Percentiles rank a stretch among this genome's conserved stretches.
phyloP scores from a whole-genome alignment of 192 early-diverging fungal species.

The Coemansia sp. region DNA sequence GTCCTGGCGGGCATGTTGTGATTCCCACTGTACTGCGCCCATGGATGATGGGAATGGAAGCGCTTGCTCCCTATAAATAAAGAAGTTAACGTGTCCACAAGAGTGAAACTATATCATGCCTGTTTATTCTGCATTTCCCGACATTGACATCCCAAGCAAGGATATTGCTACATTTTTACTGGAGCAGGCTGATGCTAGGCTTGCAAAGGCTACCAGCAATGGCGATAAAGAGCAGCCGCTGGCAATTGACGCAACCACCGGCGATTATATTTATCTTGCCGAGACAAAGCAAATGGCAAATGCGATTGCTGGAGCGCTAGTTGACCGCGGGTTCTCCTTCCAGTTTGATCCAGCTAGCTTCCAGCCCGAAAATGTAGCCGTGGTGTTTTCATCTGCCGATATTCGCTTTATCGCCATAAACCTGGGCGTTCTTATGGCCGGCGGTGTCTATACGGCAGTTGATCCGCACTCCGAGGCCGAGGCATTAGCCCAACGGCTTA shows the following conservation, averaged over 20 bases:
- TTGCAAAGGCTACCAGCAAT: not conserved
- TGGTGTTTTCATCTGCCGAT: conserved; percentile 13
- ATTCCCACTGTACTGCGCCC: conserved; percentile 70
- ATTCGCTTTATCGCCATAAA: conserved; percentile 25
- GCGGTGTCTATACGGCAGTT: conserved; percentile 20
- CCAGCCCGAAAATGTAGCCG: not conserved
- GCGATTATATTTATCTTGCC: conserved; percentile 10
- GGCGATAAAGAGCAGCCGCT: conserved; percentile 9
- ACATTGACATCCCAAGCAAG: conserved; percentile 16
- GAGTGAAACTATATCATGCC: conserved; percentile 16
- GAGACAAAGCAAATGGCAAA: conserved; percentile 19
- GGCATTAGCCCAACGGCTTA: conserved; percentile 12
- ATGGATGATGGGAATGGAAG: conserved; percentile 62
- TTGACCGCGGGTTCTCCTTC: conserved; percentile 6
- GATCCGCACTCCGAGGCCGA: conserved; percentile 1
- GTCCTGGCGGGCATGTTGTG: conserved; percentile 62
- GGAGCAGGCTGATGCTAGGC: conserved; percentile 15
- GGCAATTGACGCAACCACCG: conserved; percentile 17
- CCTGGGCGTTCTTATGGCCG: conserved; percentile 34
- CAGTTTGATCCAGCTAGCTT: conserved; percentile 1
- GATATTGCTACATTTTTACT: conserved; percentile 39
- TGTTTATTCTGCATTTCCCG: conserved; percentile 27
- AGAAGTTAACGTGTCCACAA: not conserved
- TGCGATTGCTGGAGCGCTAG: conserved; percentile 15
- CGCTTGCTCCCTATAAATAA: conserved; percentile 17